These are phyloP conservation scores for Saturnispora galanensis DNA, from an alignment of 805 yeast genomes.

Conservation along the genomic window DNA sequence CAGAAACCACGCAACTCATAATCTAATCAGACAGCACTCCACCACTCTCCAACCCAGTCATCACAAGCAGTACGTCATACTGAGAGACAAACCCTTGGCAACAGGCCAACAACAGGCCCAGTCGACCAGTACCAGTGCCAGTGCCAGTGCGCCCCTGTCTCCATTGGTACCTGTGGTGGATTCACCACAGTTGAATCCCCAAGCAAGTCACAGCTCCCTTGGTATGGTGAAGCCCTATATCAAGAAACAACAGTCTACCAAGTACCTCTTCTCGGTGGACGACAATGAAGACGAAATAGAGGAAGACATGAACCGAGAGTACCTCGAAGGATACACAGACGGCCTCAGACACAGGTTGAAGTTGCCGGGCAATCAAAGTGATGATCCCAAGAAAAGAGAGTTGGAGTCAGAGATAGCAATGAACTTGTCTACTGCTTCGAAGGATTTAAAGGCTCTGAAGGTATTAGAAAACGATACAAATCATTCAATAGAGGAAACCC, in stretches of 20 bases:
- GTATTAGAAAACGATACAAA: slow-evolving; percentile 23
- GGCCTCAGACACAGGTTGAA: slow-evolving; percentile 45
- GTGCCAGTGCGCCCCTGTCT: slow-evolving; percentile 7
- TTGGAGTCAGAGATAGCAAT: slow-evolving; percentile 23
- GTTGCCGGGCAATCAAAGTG: slow-evolving; percentile 20
- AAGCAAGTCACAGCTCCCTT: not conserved
- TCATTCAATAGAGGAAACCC: slow-evolving; percentile 9
- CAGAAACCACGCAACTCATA: slow-evolving; percentile 15
- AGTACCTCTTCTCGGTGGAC: slow-evolving; percentile 62
- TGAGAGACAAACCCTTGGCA: slow-evolving; percentile 19
- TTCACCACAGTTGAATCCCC: slow-evolving; percentile 12
- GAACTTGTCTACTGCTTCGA: slow-evolving; percentile 17
- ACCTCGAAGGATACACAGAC: slow-evolving; percentile 64
- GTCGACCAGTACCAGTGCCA: not conserved
- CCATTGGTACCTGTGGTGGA: slow-evolving; percentile 12
- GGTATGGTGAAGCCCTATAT: slow-evolving; percentile 18
- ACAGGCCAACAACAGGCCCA: not conserved
- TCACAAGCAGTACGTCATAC: slow-evolving; percentile 25
- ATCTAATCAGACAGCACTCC: slow-evolving; percentile 12
- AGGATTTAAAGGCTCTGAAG: slow-evolving; percentile 18
- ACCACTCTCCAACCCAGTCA: slow-evolving; percentile 16
- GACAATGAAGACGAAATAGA: slow-evolving; percentile 70
- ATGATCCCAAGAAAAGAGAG: slow-evolving; percentile 15
- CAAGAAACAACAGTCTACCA: slow-evolving; percentile 22
- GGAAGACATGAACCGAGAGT: slow-evolving; percentile 47